These are phyloP conservation scores for Mycena venus DNA, from an alignment of 768 basidiomycete genomes.

Conservation along the genomic window DNA sequence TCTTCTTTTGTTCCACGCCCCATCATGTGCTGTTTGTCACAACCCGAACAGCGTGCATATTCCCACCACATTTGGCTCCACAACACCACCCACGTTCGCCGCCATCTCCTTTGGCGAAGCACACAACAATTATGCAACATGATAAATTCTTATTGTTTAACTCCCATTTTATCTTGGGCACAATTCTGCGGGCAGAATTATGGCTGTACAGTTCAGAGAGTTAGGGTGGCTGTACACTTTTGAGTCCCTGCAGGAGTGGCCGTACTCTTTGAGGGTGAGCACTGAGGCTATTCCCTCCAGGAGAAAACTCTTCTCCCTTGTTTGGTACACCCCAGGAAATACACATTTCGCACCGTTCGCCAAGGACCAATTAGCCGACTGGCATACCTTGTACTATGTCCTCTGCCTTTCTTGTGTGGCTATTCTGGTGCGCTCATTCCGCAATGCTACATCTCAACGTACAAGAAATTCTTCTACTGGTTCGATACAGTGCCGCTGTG, in stretches of 20 bases:
- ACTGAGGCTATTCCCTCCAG: too few species aligned
- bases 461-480: conserved; percentile 9
- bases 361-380: neutral
- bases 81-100: too few species aligned
- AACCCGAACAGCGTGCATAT: too few species aligned
- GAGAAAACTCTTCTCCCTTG: neutral
- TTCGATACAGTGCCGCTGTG: conserved; percentile 22
- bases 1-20: too few species aligned
- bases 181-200: neutral
- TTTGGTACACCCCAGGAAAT: neutral
- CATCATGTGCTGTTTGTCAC: too few species aligned
- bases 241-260: neutral
- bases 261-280: too few species aligned
- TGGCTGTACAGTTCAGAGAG: neutral
- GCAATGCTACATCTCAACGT: neutral
- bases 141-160: too few species aligned
- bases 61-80: too few species aligned
- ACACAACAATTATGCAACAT: too few species aligned
- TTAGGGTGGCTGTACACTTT: neutral
- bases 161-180: neutral
- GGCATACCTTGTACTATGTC: conserved; percentile 18
- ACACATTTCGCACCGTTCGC: neutral
- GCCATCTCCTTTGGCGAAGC: too few species aligned
- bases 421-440: conserved; percentile 5
- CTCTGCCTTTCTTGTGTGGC: conserved; percentile 7